A percentile compares a stretch with the other conserved stretches of the same genome.
Evolutionary conservation across 345 rosid species (phyloP).

Genomic region (Camelina laxa): DNA sequence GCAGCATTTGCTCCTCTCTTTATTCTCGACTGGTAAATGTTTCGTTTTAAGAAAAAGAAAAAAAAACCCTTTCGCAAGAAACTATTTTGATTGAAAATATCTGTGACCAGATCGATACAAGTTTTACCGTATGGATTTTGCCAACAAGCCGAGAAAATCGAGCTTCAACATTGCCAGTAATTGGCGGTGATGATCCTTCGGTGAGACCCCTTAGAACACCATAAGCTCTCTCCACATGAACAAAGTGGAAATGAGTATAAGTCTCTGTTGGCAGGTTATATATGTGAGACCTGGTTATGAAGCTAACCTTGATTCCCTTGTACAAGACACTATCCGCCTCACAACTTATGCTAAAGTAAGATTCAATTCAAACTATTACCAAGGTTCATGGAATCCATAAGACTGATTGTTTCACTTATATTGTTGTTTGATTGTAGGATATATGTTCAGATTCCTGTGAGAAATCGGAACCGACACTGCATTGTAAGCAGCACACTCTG

Average conservation of each 20-base stretch:
- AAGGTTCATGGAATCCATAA: neutral
- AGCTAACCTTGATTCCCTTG: constrained; percentile 78
- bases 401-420: neutral
- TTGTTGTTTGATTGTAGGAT: constrained; percentile 49
- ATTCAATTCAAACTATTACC: neutral
- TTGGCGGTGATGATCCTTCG: constrained; percentile 87
- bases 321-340: constrained; percentile 77
- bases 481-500: constrained; percentile 50
- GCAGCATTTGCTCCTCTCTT: constrained; percentile 71
- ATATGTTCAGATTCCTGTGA: constrained; percentile 76
- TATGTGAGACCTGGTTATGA: constrained; percentile 81
- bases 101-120: constrained; percentile 64
- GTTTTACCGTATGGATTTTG: constrained; percentile 82
- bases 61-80: neutral
- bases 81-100: constrained; percentile 20
- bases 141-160: constrained; percentile 50
- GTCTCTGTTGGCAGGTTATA: constrained; percentile 59
- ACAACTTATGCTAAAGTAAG: constrained; percentile 55
- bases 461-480: constrained; percentile 61
- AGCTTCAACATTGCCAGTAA: constrained; percentile 55
- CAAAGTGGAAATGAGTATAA: neutral
- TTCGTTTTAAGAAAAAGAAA: neutral
- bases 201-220: neutral
- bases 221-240: neutral
- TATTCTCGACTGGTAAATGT: constrained; percentile 46